Evolutionary conservation across 495 filamentous ascomycete species (phyloP).

Genomic region (Penicillium steckii): DNA sequence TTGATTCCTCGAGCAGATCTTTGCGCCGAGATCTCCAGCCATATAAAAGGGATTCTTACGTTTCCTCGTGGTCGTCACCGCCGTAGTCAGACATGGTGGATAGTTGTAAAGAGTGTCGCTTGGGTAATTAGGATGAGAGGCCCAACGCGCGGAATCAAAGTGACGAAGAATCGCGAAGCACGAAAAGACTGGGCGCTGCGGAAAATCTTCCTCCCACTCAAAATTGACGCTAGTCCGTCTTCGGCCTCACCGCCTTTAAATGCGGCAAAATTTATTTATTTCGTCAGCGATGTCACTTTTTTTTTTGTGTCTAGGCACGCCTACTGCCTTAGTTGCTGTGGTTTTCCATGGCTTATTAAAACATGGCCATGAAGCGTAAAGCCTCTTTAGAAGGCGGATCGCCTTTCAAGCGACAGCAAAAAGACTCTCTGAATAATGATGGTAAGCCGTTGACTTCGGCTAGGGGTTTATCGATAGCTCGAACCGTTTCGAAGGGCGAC

Average conservation of each 20-base stretch:
- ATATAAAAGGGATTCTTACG: constrained; percentile 27
- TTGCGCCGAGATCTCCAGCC: neutral
- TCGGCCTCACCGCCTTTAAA: constrained; percentile 31
- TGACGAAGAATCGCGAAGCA: constrained; percentile 22
- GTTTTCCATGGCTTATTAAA: neutral
- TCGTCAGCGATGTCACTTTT: constrained; percentile 1
- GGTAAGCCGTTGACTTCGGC: constrained; percentile 22
- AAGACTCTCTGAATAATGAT: constrained; percentile 22
- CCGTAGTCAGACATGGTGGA: constrained; percentile 81
- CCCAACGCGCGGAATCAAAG: constrained; percentile 9
- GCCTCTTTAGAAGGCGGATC: constrained; percentile 20
- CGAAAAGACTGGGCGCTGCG: constrained; percentile 24
- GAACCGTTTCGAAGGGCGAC: constrained; percentile 1
- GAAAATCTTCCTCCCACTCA: constrained; percentile 36
- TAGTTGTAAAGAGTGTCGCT: constrained; percentile 5
- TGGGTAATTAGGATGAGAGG: constrained; percentile 23
- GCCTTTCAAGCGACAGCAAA: constrained; percentile 31
- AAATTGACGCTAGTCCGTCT: constrained; percentile 28
- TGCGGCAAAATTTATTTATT: constrained; percentile 40
- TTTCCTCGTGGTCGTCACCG: constrained; percentile 60
- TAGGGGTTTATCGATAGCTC: constrained; percentile 3
- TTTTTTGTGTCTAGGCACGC: neutral
- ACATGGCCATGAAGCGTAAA: constrained; percentile 34
- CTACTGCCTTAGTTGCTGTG: neutral
- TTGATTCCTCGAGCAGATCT: constrained; percentile 2